Evolutionary conservation across 805 yeast species (phyloP).

Genomic region (Candida maltosa): DNA sequence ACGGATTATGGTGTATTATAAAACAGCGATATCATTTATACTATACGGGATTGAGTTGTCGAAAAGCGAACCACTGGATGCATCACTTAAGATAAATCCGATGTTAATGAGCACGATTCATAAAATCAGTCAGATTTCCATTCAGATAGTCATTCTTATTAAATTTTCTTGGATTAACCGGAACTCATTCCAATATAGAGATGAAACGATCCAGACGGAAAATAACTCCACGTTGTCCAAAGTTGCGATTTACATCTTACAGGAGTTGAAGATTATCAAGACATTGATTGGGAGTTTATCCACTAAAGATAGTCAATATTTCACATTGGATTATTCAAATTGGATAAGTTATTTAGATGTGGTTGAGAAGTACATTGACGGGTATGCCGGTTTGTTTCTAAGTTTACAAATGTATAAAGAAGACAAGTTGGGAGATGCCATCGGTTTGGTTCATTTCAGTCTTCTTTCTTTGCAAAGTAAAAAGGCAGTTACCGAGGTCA

Average conservation of each 20-base stretch:
- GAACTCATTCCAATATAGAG: slow-evolving; percentile 13
- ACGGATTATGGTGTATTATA: slow-evolving; percentile 29
- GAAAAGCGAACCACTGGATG: slow-evolving; percentile 4
- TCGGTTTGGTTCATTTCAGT: slow-evolving; percentile 41
- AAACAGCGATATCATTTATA: slow-evolving; percentile 25
- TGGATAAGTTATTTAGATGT: slow-evolving; percentile 31
- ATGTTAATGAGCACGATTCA: slow-evolving; percentile 13
- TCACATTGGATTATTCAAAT: slow-evolving; percentile 9
- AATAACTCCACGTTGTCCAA: slow-evolving; percentile 42
- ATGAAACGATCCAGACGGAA: slow-evolving; percentile 17
- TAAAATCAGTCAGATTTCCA: slow-evolving; percentile 26
- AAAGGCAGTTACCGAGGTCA: slow-evolving; percentile 12
- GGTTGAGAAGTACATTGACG: slow-evolving; percentile 32
- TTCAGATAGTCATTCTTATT: slow-evolving; percentile 37
- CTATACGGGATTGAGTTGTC: slow-evolving; percentile 17
- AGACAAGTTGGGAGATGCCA: slow-evolving; percentile 41
- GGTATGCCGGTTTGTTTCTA: slow-evolving; percentile 43
- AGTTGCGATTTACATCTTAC: slow-evolving; percentile 39
- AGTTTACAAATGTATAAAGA: slow-evolving; percentile 45
- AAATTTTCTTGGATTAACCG: slow-evolving; percentile 39
- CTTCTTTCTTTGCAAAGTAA: slow-evolving; percentile 36
- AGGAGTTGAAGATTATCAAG: slow-evolving; percentile 26
- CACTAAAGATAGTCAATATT: slow-evolving; percentile 1
- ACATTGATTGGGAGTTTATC: slow-evolving; percentile 14
- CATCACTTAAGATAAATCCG: background rate